Evolutionary conservation across 805 yeast genomes (phyloP).

Genomic region (Grigorovia humatica): DNA sequence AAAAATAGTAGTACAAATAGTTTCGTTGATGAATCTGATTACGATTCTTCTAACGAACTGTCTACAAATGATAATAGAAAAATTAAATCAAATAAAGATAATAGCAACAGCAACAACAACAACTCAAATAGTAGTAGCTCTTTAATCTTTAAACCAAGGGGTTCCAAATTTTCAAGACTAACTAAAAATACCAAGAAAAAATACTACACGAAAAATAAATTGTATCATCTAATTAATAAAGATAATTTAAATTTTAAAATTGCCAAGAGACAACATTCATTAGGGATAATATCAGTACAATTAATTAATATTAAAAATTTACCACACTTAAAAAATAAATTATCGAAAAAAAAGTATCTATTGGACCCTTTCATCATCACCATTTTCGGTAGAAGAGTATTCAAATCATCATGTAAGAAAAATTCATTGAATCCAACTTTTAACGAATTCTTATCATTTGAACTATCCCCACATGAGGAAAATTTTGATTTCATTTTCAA

Average conservation of each 20-base stretch:
- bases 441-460: constrained; percentile 73
- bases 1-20: background rate
- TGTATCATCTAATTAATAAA: constrained; percentile 4
- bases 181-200: constrained; percentile 4
- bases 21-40: background rate
- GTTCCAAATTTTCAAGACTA: constrained; percentile 3
- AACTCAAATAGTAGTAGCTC: constrained; percentile 1
- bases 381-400: constrained; percentile 81
- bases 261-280: constrained; percentile 24
- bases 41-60: background rate
- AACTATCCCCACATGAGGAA: constrained; percentile 55
- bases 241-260: constrained; percentile 17
- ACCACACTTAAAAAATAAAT: constrained; percentile 59
- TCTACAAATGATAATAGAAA: background rate
- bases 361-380: constrained; percentile 96
- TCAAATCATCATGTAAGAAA: constrained; percentile 71
- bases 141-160: constrained; percentile 2
- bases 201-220: constrained; percentile 3
- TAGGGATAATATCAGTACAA: constrained; percentile 72
- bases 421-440: constrained; percentile 78
- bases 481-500: constrained; percentile 58
- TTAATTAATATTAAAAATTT: constrained; percentile 62
- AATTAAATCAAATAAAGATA: background rate
- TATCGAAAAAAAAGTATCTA: constrained; percentile 64
- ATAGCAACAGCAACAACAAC: background rate